Evolutionary conservation across 2,329 filamentous ascomycete species (phyloP).

Genomic region (Dissoconium aciculare): DNA sequence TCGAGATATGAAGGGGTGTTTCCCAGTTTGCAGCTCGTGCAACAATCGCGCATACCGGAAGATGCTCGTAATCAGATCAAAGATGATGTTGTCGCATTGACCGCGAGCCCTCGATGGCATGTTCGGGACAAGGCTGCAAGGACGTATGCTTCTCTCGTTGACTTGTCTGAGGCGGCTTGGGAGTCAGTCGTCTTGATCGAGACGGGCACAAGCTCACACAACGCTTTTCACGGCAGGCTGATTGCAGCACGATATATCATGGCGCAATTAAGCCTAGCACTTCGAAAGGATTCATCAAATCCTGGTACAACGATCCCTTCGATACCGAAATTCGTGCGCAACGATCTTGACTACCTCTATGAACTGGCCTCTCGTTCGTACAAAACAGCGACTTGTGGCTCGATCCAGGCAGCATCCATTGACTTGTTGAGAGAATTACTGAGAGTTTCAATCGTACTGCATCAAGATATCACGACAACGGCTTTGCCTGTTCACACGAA

Average conservation of each 20-base stretch:
- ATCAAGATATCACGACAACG: no score
- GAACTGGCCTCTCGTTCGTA: no score
- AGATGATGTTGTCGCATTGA: slow-evolving; percentile 44
- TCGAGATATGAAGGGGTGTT: slow-evolving; percentile 52
- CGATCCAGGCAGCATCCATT: no score
- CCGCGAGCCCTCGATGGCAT: slow-evolving; percentile 61
- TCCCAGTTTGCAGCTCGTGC: slow-evolving; percentile 66
- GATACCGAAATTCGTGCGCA: no score
- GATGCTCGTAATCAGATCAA: slow-evolving; percentile 41
- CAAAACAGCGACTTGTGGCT: no score
- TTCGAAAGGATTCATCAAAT: neutral
- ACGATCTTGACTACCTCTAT: no score
- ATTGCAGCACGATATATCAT: slow-evolving; percentile 18
- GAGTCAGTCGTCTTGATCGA: slow-evolving; percentile 7
- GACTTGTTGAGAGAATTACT: no score
- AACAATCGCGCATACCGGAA: slow-evolving; percentile 53
- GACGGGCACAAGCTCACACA: slow-evolving; percentile 10
- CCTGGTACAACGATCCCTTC: no score
- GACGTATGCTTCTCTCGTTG: slow-evolving; percentile 37
- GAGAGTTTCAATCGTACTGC: no score
- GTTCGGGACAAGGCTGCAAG: slow-evolving; percentile 67
- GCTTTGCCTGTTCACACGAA: no score
- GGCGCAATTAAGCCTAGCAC: slow-evolving; percentile 1
- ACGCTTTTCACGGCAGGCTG: slow-evolving; percentile 22
- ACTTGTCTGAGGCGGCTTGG: slow-evolving; percentile 3